phyloP scores from a whole-genome alignment of 768 basidiomycete species.

The Cystofilobasidium capitatum region DNA sequence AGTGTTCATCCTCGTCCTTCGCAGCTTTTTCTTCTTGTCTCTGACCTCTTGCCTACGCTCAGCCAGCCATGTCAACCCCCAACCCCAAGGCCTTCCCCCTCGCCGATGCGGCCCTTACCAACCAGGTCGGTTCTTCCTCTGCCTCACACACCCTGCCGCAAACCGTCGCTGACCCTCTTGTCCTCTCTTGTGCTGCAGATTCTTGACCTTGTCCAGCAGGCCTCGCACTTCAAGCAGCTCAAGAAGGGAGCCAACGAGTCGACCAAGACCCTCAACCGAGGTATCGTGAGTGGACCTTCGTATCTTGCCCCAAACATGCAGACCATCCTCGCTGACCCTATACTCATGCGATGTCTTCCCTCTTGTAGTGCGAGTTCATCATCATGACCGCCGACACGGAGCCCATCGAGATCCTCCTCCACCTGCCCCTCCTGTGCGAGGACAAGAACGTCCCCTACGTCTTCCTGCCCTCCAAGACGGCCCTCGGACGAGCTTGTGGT shows the following conservation, averaged over 20 bases:
- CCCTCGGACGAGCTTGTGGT: slow-evolving; percentile 89
- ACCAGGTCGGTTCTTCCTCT: slow-evolving; percentile 53
- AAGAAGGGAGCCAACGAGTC: slow-evolving; percentile 99
- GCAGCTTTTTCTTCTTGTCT: neutral
- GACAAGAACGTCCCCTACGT: slow-evolving; percentile 73
- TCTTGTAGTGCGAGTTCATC: slow-evolving; percentile 71
- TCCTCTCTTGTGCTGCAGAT: slow-evolving; percentile 49
- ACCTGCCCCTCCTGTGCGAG: slow-evolving; percentile 92
- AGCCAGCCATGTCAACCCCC: slow-evolving; percentile 42
- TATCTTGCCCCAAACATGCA: no score
- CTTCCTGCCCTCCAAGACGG: slow-evolving; percentile 89
- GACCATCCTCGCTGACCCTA: no score
- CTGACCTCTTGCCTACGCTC: neutral
- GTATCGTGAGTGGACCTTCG: slow-evolving; percentile 6
- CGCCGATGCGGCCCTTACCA: slow-evolving; percentile 75
- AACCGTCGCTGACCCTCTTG: neutral
- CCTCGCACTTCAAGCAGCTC: slow-evolving; percentile 91
- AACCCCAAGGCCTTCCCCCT: slow-evolving; percentile 78
- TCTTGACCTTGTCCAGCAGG: slow-evolving; percentile 89
- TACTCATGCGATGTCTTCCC: no score
- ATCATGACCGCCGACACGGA: slow-evolving; percentile 90
- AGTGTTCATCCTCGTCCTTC: no score
- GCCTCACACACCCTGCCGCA: neutral
- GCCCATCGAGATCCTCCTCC: slow-evolving; percentile 92
- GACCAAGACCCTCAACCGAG: slow-evolving; percentile 68